phyloP scores from a whole-genome alignment of 2,329 filamentous ascomycete genomes.

The Scedosporium apiospermum region DNA sequence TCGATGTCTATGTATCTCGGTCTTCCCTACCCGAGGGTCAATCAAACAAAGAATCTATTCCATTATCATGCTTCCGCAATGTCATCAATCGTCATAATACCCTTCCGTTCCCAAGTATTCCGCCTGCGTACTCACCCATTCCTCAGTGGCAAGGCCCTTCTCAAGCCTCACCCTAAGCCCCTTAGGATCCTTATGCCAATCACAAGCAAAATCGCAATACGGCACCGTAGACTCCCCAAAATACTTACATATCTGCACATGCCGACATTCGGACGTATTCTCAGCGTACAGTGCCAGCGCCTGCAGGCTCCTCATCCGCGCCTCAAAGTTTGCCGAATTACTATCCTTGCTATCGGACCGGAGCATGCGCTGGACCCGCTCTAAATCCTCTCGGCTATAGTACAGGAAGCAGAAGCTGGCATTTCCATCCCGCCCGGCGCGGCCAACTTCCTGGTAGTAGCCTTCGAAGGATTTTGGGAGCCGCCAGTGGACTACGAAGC shows the following conservation, averaged over 20 bases:
- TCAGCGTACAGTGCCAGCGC: constrained; percentile 77
- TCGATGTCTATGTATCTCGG: no score
- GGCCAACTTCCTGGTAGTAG: constrained; percentile 91
- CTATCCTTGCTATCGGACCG: constrained; percentile 24
- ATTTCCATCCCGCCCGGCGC: constrained; percentile 82
- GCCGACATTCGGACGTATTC: constrained; percentile 61
- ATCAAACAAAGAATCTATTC: background rate
- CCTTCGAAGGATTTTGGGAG: constrained; percentile 91
- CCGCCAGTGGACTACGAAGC: constrained; percentile 92
- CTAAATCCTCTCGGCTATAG: constrained; percentile 79
- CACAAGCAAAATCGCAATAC: constrained; percentile 65
- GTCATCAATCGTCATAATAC: constrained; percentile 36
- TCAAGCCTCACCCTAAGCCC: constrained; percentile 48
- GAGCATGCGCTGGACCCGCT: constrained; percentile 56
- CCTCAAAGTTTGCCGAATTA: constrained; percentile 18
- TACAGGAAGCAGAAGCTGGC: constrained; percentile 82
- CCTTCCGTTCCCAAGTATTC: constrained; percentile 48
- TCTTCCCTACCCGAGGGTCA: no score
- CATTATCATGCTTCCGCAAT: background rate
- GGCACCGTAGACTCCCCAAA: constrained; percentile 58
- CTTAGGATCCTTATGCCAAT: constrained; percentile 62
- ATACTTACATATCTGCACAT: constrained; percentile 64
- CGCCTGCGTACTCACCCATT: constrained; percentile 55
- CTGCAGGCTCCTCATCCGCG: constrained; percentile 53
- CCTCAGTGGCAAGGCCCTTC: constrained; percentile 47